Conservation (phyloP, 306 rosid species). For the Vachellia collinsii region DNA sequence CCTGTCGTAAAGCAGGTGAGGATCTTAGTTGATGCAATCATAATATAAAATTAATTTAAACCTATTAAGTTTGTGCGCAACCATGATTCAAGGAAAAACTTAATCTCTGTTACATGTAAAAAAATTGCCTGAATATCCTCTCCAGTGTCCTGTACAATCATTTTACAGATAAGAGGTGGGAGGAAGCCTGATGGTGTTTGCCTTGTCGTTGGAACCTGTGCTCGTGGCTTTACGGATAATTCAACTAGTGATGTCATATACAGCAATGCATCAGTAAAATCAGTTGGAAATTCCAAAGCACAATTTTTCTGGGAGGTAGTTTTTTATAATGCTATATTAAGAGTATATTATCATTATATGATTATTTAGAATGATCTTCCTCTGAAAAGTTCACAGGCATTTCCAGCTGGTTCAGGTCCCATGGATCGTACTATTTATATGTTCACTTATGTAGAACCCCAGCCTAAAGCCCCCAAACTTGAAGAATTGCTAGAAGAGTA, state of each 20-base stretch:
- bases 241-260: conserved; percentile 81
- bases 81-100: conserved; percentile 2
- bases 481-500: conserved; percentile 85
- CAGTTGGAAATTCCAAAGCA: conserved; percentile 72
- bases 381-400: conserved; percentile 70
- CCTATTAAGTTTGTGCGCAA: neutral
- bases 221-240: conserved; percentile 73
- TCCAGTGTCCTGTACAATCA: conserved; percentile 34
- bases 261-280: conserved; percentile 72
- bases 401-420: conserved; percentile 96
- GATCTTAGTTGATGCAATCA: neutral
- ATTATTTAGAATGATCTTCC: conserved; percentile 23
- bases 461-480: conserved; percentile 75
- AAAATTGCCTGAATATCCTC: conserved; percentile 33
- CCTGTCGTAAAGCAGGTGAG: conserved; percentile 90
- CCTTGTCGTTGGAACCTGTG: conserved; percentile 95
- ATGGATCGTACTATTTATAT: conserved; percentile 86
- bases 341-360: neutral
- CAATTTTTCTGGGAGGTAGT: conserved; percentile 97
- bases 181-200: conserved; percentile 94
- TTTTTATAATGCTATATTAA: conserved; percentile 10
- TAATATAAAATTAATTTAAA: neutral
- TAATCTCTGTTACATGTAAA: neutral
- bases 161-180: conserved; percentile 77
- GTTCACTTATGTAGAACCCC: conserved; percentile 92